Evolutionary conservation across 148 eudicot species (phyloP), one percentile per base, ranked within the genome.

Genomic region (Fallopia convolvulus): DNA sequence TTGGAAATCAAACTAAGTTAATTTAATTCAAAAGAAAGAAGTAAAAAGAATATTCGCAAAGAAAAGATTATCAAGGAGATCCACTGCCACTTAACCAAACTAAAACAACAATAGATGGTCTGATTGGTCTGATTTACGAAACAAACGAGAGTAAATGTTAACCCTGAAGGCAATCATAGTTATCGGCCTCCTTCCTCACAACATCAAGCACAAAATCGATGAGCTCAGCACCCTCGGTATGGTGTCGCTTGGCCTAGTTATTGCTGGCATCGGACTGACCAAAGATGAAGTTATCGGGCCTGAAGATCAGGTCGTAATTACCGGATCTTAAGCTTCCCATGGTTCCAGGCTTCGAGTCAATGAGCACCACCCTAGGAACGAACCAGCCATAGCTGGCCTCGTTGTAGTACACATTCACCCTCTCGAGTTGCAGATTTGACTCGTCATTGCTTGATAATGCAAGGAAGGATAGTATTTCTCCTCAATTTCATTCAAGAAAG

Each of bases 121-220:
- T 33, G 39, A 33, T 33, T 5, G 15, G 2, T 33, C 3, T 33
- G 39, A 33, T 33, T 33, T 33, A 33, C 39, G 39, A 33, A 33
- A 33, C 1, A 33, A 36, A 36, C 39, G 39, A 36, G 39, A 36
- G 60, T 53, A 18, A 56, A 56, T 20, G 63, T 20, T 18, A 63
- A 78, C 78, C 76, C 61, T 81, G 83, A 18, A 81, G 70, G 30
- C 83, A 81, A 18, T 80, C 83, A 72, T 79, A 76, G 30, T 80
- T 80, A 39, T 80, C 83, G 10, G 83, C 83, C 61, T 80, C 83
- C 46, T 80, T 80, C 6, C 83, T 30, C 1, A 80, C 83, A 80
- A 80, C 83, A 76, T 80, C 83, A 13, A 80, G 79, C 60, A 80
- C 83, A 8, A 79, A 76, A 46, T 80, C 83, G 47, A 80, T 73